Conservation (phyloP, 2,329 filamentous ascomycete genomes). For the Ophiostoma tasmaniense region DNA sequence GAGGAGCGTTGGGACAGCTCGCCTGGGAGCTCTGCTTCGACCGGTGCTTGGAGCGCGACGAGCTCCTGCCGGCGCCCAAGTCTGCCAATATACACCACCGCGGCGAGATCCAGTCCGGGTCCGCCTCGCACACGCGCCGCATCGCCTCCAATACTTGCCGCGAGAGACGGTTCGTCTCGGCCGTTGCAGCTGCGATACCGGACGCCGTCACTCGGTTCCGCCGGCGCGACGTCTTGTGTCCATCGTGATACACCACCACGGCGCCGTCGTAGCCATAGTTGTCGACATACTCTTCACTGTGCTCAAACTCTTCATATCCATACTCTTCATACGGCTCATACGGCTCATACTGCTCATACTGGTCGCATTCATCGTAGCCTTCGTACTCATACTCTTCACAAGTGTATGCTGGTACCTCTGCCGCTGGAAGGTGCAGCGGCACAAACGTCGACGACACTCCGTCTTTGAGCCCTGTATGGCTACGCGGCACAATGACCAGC, state of each 20-base stretch:
- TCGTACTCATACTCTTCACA: too few species aligned
- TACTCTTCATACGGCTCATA: not conserved
- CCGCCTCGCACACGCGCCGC: constrained; percentile 1
- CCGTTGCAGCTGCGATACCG: not conserved
- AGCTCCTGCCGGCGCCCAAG: not conserved
- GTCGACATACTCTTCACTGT: constrained; percentile 19
- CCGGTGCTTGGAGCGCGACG: not conserved
- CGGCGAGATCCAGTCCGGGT: constrained; percentile 28
- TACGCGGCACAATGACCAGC: constrained; percentile 37
- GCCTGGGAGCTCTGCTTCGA: not conserved
- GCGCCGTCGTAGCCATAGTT: constrained; percentile 10
- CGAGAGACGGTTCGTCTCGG: constrained; percentile 30
- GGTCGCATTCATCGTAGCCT: not conserved
- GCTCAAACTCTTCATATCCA: not conserved
- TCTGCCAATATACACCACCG: constrained; percentile 30
- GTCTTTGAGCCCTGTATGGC: constrained; percentile 17
- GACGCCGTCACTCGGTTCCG: not conserved
- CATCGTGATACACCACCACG: not conserved
- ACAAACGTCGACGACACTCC: not conserved
- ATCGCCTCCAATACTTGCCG: constrained; percentile 25
- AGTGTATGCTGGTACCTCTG: not conserved
- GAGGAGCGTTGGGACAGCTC: not conserved
- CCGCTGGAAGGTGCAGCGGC: not conserved
- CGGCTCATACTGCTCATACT: not conserved
- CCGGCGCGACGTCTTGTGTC: not conserved